These are phyloP conservation scores for Candida pini DNA, from an alignment of 805 yeast genomes.

Conservation along the genomic window DNA sequence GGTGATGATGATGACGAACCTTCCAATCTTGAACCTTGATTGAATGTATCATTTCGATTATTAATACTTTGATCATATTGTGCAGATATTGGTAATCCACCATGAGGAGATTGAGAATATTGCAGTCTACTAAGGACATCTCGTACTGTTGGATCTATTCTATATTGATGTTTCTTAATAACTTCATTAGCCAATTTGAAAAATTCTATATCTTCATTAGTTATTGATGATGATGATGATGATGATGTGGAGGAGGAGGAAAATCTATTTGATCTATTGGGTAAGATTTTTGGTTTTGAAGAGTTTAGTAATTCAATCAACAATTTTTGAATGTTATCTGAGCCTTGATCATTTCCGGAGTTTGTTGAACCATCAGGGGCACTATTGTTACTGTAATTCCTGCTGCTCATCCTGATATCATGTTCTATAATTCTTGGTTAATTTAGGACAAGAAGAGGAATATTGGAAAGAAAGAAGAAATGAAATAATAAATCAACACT, in stretches of 20 bases:
- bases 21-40: not conserved
- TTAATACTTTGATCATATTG: no score
- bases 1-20: constrained; percentile 1
- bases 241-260: no score
- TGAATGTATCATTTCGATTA: no score
- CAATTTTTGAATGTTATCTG: constrained; percentile 16
- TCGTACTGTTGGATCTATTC: constrained; percentile 58
- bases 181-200: constrained; percentile 59
- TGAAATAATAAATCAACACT: no score
- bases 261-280: constrained; percentile 14
- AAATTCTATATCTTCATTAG: constrained; percentile 49
- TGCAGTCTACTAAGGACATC: constrained; percentile 55
- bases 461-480: no score
- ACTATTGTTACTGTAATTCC: not conserved
- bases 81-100: constrained; percentile 37
- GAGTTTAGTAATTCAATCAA: constrained; percentile 24
- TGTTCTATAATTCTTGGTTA: no score
- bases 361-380: not conserved
- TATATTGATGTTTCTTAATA: constrained; percentile 34
- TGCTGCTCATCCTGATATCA: not conserved
- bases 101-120: constrained; percentile 55
- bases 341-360: constrained; percentile 1
- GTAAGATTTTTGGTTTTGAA: constrained; percentile 22
- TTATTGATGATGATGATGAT: constrained; percentile 19
- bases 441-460: no score